Evolutionary conservation across 768 basidiomycete species (phyloP).

Genomic region (Leccinum fibrillosum): DNA sequence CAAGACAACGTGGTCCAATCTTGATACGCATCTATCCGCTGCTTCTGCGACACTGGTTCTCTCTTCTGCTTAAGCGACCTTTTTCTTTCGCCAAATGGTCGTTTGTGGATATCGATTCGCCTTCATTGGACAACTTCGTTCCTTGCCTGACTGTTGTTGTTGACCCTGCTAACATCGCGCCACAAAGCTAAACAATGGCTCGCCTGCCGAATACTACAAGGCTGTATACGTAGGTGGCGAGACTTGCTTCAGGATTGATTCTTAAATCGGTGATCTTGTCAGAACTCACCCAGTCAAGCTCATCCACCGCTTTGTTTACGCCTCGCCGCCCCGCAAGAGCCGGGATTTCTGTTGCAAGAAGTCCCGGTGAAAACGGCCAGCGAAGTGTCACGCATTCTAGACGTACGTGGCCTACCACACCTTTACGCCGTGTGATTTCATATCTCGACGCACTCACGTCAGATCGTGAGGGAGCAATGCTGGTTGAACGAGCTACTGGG

Average conservation of each 20-base stretch:
- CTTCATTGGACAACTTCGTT: neutral
- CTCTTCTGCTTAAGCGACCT: neutral
- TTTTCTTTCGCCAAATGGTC: neutral
- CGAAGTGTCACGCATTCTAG: slow-evolving; percentile 73
- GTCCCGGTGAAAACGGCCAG: slow-evolving; percentile 70
- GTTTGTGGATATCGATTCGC: neutral
- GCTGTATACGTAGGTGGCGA: slow-evolving; percentile 55
- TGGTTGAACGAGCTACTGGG: slow-evolving; percentile 77
- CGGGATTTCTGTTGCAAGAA: slow-evolving; percentile 69
- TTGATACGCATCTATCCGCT: neutral
- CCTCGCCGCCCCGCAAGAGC: slow-evolving; percentile 66
- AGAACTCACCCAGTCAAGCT: slow-evolving; percentile 62
- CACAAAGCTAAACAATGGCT: slow-evolving; percentile 52
- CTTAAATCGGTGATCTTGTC: slow-evolving; percentile 2
- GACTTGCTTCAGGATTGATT: neutral
- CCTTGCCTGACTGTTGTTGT: neutral
- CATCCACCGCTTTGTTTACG: slow-evolving; percentile 73
- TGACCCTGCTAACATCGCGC: slow-evolving; percentile 11
- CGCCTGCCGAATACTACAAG: slow-evolving; percentile 62
- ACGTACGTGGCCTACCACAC: slow-evolving; percentile 41
- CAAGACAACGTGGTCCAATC: neutral
- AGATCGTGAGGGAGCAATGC: slow-evolving; percentile 72
- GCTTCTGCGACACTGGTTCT: neutral
- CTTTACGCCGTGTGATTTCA: neutral
- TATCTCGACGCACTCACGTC: neutral